Conservation (phyloP, 768 basidiomycete species). For the Tricholoma flavovirens region DNA sequence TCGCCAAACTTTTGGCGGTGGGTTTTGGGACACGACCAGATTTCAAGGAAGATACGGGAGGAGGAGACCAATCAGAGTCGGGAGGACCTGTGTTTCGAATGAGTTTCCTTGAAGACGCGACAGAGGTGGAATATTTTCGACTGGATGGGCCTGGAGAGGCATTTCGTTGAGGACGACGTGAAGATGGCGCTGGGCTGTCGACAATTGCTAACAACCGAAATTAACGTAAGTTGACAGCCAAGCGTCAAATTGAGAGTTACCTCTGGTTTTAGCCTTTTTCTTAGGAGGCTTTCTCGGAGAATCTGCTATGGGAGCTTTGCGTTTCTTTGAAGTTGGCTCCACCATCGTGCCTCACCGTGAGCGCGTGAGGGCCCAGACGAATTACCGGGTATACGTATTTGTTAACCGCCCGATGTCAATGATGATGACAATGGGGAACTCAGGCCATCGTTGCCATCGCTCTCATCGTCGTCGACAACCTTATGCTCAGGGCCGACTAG, state of each 20-base stretch:
- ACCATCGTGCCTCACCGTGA: neutral
- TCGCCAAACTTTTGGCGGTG: neutral
- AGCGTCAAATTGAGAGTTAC: neutral
- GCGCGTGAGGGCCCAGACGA: neutral
- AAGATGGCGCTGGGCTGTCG: neutral
- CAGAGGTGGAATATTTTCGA: neutral
- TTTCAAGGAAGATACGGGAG: neutral
- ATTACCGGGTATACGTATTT: neutral
- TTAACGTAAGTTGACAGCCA: neutral
- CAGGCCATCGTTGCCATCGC: neutral
- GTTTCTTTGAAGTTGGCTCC: neutral
- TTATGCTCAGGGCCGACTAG: too few species aligned
- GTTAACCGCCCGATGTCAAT: neutral
- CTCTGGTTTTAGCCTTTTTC: neutral
- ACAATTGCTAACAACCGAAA: neutral
- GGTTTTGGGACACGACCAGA: constrained; percentile 1
- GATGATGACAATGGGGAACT: neutral
- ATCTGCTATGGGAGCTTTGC: neutral
- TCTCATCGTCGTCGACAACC: too few species aligned
- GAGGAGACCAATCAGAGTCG: constrained; percentile 2
- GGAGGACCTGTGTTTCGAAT: neutral
- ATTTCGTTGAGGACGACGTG: constrained; percentile 1
- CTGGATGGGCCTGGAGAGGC: constrained; percentile 2
- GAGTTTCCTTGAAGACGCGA: neutral
- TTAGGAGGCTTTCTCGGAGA: neutral